Base-by-base conservation (phyloP, 352 stramenopile genomes). In the Phytophthora pseudosyringae region DNA sequence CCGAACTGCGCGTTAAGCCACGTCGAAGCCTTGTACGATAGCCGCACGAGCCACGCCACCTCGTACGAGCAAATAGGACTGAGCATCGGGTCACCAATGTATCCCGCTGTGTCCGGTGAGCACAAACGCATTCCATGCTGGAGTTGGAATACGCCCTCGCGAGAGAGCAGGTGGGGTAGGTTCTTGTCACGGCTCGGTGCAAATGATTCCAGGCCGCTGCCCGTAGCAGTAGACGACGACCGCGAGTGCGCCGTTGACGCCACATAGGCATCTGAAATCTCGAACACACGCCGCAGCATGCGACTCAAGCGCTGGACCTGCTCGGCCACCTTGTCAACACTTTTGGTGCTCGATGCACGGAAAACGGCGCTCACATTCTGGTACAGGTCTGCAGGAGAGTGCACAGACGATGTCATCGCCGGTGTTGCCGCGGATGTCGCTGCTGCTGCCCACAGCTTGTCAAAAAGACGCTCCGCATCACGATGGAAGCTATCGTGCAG, bases 191-290 rank as follows among this genome's bases (percentile, higher is more conserved):
- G 86, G 40, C 75, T 90, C 9, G 85, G 85, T 15, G 81, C 81
- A 35, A 90, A 76, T 6, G 83, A 87, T 51, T 89, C 75, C n/a
- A 83, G 54, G 25, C 61, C 65, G 5, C 51, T 45, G 16, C 64
- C 43, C 5, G 62, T 66, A 43, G 64, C 59, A 45, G 50, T 39
- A 53, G 68, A 64, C 1, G 71, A 76, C 35, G 76, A 83, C 2
- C 76, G 78, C 18, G 81, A 81, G 67, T 91, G 81, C 38, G 74
- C 77, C 15, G 86, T 89, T 29, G 86, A 93, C 1, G 88, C 78
- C 33, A 96, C 88, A 61, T 96, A 96, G 12, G 86, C 82, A 57
- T 94, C 84, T 49, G 88, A 93, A 41, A 96, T 96, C 53, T 93
- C 84, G 48, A 96, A 94, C 28, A 94, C 80, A 26, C 76, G 72